Evolutionary conservation across 2,329 filamentous ascomycete species (phyloP), one percentile per base, ranked within the genome.

Genomic region (Cadophora sp.): DNA sequence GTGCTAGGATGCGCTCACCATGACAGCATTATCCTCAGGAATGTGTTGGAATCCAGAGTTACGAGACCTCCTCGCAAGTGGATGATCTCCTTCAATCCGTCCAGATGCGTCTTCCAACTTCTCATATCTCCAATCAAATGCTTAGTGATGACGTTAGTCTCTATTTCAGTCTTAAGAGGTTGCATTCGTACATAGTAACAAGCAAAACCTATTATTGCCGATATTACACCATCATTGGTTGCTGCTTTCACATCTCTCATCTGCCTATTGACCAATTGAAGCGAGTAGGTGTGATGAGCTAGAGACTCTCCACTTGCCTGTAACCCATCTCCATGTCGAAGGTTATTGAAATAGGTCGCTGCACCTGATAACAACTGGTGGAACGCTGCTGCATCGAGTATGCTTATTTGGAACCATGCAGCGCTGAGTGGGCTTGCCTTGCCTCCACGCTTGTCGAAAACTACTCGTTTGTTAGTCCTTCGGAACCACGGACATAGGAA

Each of bases 291-390:
- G 5, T 59, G 56, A 43, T 59, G 56, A n/a, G 56, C 56, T 11
- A 59, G 34, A 59, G 56, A 59, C 11, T 59, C 56, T 11, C 34
- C 56, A 26, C 27, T 26, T 1, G 22, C 56, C 14, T 40, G 22
- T 4, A 24, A 12, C 4, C 56, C 34, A 43, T 27, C 34, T 26
- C 56, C 34, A 16, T 43, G 9, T 16, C 31, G 34, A 59, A 59
- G 56, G 22, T 59, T 43, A 6, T 59, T 59, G 56, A 59, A 59
- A 43, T 59, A 59, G 4, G 31, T 59, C 34, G 56, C 56, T 4
- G 56, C 56, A 24, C 56, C 34, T 59, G 56, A 40, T 1, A 59
- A 27, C 22, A 59, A 43, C 43, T 59, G 56, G 56, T 59, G 56
- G 34, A 59, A 59, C 22, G 56, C n/a, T 40, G 56, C 56, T 27